Percentiles rank a stretch among this genome's conserved stretches.
phyloP scores from a whole-genome alignment of 2,329 filamentous ascomycete species.

The Myriangium duriaei region DNA sequence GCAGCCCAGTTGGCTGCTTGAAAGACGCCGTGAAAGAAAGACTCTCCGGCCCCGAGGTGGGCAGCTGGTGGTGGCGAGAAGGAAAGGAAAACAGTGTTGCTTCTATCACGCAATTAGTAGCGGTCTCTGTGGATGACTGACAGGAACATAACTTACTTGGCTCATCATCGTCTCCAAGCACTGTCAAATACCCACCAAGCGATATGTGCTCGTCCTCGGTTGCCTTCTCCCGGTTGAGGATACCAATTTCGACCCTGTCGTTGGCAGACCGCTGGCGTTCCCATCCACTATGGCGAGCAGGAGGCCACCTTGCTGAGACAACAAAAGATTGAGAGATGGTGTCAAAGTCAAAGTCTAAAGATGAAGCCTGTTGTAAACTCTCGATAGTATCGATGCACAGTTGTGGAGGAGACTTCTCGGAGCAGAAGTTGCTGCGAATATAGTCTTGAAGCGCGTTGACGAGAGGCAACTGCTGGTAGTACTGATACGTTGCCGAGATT shows the following conservation, averaged over 20 bases:
- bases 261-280: conserved; percentile 29
- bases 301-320: conserved; percentile 51
- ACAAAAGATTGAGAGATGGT: conserved; percentile 52
- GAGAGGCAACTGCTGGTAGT: conserved; percentile 51
- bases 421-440: conserved; percentile 4
- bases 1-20: conserved; percentile 62
- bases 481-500: conserved; percentile 54
- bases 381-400: conserved; percentile 41
- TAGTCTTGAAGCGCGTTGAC: conserved; percentile 23
- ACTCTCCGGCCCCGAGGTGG: conserved; percentile 21
- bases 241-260: conserved; percentile 65
- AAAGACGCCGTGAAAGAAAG: conserved; percentile 51
- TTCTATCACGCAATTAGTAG: conserved; percentile 30
- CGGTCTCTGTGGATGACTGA: neutral
- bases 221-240: conserved; percentile 55
- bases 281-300: conserved; percentile 26
- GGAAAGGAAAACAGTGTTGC: conserved; percentile 74
- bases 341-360: conserved; percentile 69
- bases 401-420: neutral
- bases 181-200: conserved; percentile 64
- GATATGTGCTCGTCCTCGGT: conserved; percentile 62
- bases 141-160: conserved; percentile 40
- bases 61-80: conserved; percentile 57
- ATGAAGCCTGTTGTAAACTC: conserved; percentile 42
- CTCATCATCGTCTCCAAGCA: conserved; percentile 61